Conservation (phyloP, 441 rosid species). For the Viola pubescens region DNA sequence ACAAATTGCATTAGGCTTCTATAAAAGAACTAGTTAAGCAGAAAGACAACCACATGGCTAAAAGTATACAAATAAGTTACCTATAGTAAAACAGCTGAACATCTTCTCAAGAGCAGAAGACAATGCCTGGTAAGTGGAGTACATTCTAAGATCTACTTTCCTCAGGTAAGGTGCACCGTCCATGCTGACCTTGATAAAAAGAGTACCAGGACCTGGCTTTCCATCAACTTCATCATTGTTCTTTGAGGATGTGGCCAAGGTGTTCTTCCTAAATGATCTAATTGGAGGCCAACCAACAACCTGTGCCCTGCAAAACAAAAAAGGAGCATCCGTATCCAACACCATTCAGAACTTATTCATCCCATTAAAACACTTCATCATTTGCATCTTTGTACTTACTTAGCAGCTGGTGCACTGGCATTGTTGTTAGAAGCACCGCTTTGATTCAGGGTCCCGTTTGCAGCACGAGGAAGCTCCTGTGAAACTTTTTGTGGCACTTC, state of each 20-base stretch:
- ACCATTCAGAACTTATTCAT: not conserved
- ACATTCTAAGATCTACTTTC: constrained; percentile 57
- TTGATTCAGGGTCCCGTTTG: constrained; percentile 25
- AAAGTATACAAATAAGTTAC: constrained; percentile 22
- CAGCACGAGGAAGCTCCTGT: constrained; percentile 32
- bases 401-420: constrained; percentile 56
- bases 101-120: constrained; percentile 66
- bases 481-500: constrained; percentile 35
- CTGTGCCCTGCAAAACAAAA: constrained; percentile 42
- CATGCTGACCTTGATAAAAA: constrained; percentile 69
- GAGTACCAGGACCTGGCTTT: constrained; percentile 46
- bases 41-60: not conserved
- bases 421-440: constrained; percentile 34
- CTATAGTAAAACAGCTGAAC: constrained; percentile 64
- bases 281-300: constrained; percentile 78
- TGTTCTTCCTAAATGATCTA: constrained; percentile 50
- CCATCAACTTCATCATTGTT: constrained; percentile 62
- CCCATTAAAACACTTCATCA: not conserved
- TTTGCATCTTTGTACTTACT: constrained; percentile 36
- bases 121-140: constrained; percentile 42
- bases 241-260: constrained; percentile 45
- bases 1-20: not conserved
- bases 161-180: constrained; percentile 69
- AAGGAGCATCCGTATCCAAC: constrained; percentile 5
- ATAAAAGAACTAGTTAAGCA: not conserved